Evolutionary conservation across 2,329 filamentous ascomycete genomes (phyloP), one percentile per base, ranked within the genome.

Genomic region (Monilinia aucupariae): DNA sequence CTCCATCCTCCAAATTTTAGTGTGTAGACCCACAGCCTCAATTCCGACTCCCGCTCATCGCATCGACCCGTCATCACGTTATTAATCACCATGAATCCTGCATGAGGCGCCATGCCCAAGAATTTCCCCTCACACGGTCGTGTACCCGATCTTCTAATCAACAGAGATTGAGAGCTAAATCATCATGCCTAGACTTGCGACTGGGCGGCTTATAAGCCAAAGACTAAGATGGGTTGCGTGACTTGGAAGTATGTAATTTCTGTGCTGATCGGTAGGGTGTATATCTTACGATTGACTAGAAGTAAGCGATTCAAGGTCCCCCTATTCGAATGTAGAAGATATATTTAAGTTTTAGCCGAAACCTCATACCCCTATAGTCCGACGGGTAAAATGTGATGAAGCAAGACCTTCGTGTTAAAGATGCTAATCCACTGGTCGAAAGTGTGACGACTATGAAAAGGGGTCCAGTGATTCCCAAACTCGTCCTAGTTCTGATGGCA

Each of bases 341-440:
- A 37, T 37, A 37, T 37, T 37, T 3, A 37, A 37, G 13, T 4
- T 12, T 43, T 43, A 43, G 20, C 12, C 39, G 39, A 43, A 43
- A 20, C 17, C 15, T 7, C 2, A 43, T 43, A 1, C 4, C 34
- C 0, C 15, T 47, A 2, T 45, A 61, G 49, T 61, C 37, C 34
- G 59, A 34, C 50, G 50, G 30, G 41, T 61, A 10, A 61, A 61
- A 47, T 61, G 59, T 22, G 59, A 61, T 17, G 59, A 61, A 47
- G 37, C 25, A 37, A 49, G 20, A 4, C 59, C 59, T 13, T 25
- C 15, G 3, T 59, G 55, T 49, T 30, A 13, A 20, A n/a, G 43
- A 48, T 59, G 41, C 30, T 34, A 22, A 22, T 48, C 39, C 17
- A 62, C 51, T 4, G 51, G 59, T 2, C 30, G 43, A 43, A 39